Evolutionary conservation across 495 filamentous ascomycete genomes (phyloP), one percentile per base, ranked within the genome.

Genomic region (Tuber brumale): DNA sequence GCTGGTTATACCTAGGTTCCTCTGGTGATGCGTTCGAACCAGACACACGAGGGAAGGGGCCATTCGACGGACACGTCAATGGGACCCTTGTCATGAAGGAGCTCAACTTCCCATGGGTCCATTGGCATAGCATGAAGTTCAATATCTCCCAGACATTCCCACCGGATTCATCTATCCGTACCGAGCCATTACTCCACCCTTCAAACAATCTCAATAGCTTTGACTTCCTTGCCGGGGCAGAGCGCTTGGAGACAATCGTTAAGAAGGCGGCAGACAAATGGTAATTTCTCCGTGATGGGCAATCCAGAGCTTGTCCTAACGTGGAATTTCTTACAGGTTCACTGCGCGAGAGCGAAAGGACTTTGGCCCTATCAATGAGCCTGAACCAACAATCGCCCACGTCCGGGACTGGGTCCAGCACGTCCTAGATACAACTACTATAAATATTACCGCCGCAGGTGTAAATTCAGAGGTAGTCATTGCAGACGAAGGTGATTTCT

Each of bases 61-160:
- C 75, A 27, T 76, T 76, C 75, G 70, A 69, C 44, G 75, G 75
- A 19, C 75, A 76, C 61, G 75, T 70, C 72, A 74, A 76, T 46
- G 75, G 75, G 5, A 18, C 72, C 23, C 57, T 76, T 7, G 71
- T 76, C 16, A 76, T 76, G 75, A 76, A 70, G 44, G 75, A 76
- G 43, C 72, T 70, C 31, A 23, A 19, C 12, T 39, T 23, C 7
- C 75, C 75, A 8, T 76, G 75, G 72, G 7, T 76, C 14, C 71
- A 74, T 69, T 74, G 71, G 71, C 72, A 70, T 35, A 70, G 71
- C 61, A 74, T 41, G 27, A 51, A 39, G 45, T 42, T 74, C 48
- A 31, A 39, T 37, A 71, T 75, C 27, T 46, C 48, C 57, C 39
- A 31, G 71, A 73, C 18, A 3, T 39, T 76, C 70, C 41, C 75